These are phyloP conservation scores for Emergomyces africanus DNA, from an alignment of 2,329 filamentous ascomycete species.

Conservation along the genomic window DNA sequence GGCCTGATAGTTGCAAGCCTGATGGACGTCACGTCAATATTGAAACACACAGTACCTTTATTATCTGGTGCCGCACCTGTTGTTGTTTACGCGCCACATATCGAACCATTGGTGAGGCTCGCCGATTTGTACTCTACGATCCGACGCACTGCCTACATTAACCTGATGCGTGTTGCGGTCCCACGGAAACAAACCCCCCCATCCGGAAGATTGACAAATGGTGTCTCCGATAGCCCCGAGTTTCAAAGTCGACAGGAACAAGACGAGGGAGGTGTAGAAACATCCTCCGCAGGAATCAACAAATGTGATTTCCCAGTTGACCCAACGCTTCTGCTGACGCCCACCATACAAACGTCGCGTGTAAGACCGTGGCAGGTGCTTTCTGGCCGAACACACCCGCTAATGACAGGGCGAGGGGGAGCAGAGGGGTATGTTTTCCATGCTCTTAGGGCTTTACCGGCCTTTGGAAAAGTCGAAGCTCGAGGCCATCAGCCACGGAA, in stretches of 20 bases:
- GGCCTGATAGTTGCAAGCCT: constrained; percentile 69
- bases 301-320: constrained; percentile 73
- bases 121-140: constrained; percentile 76
- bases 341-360: constrained; percentile 67
- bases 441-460: constrained; percentile 65
- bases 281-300: constrained; percentile 13
- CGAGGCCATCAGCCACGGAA: constrained; percentile 58
- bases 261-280: constrained; percentile 31
- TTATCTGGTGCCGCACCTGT: constrained; percentile 72
- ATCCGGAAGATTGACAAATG: constrained; percentile 29
- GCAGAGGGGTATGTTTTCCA: constrained; percentile 87
- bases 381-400: constrained; percentile 78
- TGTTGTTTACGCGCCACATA: constrained; percentile 68
- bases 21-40: constrained; percentile 67
- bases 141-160: constrained; percentile 58
- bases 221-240: neutral
- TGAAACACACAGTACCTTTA: constrained; percentile 64
- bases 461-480: constrained; percentile 67
- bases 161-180: constrained; percentile 17
- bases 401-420: constrained; percentile 82
- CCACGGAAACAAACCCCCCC: neutral
- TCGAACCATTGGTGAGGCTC: constrained; percentile 66
- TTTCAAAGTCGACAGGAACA: constrained; percentile 1
- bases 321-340: constrained; percentile 67
- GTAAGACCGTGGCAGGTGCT: constrained; percentile 80